Percentiles rank a stretch among this genome's conserved stretches.
Conservation (phyloP, 192 early-diverging fungal species). For the Ambispora gerdemannii region DNA sequence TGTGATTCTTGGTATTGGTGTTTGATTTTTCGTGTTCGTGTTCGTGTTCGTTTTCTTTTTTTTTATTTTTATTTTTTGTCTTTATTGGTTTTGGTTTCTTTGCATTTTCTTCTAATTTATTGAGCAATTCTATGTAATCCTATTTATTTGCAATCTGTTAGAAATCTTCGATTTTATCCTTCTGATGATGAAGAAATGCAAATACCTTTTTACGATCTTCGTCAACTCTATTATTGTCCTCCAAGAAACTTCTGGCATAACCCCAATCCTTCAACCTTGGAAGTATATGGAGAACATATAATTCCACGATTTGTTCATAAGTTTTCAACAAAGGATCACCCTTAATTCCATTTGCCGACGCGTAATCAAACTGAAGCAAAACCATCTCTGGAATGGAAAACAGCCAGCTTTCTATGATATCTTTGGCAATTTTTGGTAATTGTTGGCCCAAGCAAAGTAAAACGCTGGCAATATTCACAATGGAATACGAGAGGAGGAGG, state of each 20-base stretch:
- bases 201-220: conserved; percentile 39
- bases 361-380: neutral
- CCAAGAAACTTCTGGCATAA: conserved; percentile 36
- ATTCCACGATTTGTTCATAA: conserved; percentile 41
- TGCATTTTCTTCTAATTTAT: conserved; percentile 14
- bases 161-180: conserved; percentile 25
- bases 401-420: conserved; percentile 23
- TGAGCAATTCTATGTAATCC: conserved; percentile 11
- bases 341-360: neutral
- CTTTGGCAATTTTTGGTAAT: neutral
- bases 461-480: neutral
- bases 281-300: conserved; percentile 42
- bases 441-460: conserved; percentile 25
- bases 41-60: neutral
- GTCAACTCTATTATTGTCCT: conserved; percentile 37
- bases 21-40: neutral
- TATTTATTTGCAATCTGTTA: conserved; percentile 31
- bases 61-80: conserved; percentile 12
- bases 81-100: neutral
- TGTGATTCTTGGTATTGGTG: neutral
- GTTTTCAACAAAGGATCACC: conserved; percentile 41
- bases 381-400: conserved; percentile 2
- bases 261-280: conserved; percentile 43
- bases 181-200: too few relatives aligned
- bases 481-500: neutral